These are phyloP conservation scores for Blastobotrys raffinosifermentans DNA, from an alignment of 1,139 yeast species.

Conservation along the genomic window DNA sequence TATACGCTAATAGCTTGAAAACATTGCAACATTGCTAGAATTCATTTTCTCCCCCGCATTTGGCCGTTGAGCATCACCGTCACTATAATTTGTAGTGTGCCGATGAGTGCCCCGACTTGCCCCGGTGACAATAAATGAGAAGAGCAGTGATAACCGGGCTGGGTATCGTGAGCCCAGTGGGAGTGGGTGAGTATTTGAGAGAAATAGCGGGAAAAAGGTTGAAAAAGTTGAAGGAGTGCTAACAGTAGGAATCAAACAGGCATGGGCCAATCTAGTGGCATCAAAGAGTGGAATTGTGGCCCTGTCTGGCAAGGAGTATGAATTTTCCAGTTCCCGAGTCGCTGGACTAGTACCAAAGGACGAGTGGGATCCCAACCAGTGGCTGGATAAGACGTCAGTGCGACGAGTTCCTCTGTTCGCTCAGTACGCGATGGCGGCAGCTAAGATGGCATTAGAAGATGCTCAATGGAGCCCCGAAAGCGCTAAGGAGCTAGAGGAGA, in stretches of 20 bases:
- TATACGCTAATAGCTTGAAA: too few species aligned
- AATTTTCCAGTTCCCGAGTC: constrained; percentile 56
- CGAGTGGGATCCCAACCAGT: constrained; percentile 42
- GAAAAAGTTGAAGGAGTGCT: constrained; percentile 30
- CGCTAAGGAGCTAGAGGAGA: constrained; percentile 30
- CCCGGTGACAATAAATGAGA: constrained; percentile 17
- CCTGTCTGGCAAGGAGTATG: constrained; percentile 47
- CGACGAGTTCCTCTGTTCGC: constrained; percentile 67
- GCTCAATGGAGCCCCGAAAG: constrained; percentile 46
- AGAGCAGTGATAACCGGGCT: constrained; percentile 91
- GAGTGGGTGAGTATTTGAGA: constrained; percentile 54
- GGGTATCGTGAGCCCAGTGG: constrained; percentile 82
- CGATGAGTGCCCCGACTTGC: too few species aligned
- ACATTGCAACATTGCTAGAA: too few species aligned
- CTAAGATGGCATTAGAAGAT: constrained; percentile 69
- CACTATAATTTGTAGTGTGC: too few species aligned
- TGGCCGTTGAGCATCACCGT: too few species aligned
- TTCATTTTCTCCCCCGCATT: too few species aligned
- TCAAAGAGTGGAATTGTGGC: constrained; percentile 33
- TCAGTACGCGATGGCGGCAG: constrained; percentile 73
- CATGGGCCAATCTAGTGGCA: constrained; percentile 34
- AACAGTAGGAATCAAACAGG: constrained; percentile 23
- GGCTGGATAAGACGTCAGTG: constrained; percentile 29
- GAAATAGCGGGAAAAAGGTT: constrained; percentile 54
- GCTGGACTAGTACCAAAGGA: constrained; percentile 72